A percentile compares a stretch with the other conserved stretches of the same genome.
Conservation (phyloP, 352 stramenopile genomes). For the Halophytophthora batemanensis region DNA sequence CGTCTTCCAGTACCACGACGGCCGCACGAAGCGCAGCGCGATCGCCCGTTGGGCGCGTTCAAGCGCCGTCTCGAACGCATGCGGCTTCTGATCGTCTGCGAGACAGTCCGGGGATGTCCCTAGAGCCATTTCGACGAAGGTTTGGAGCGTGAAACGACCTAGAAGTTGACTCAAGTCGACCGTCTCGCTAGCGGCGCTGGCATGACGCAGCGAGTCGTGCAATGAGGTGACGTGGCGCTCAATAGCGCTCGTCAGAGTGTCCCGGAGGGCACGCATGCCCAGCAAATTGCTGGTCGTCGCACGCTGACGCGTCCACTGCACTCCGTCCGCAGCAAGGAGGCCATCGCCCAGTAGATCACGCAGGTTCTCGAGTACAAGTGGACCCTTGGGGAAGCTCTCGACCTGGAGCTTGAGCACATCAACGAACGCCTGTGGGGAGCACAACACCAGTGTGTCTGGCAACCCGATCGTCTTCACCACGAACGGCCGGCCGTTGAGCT, state of each 20-base stretch:
- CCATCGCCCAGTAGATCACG: slow-evolving; percentile 42
- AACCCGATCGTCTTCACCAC: too few species aligned
- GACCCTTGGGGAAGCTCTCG: slow-evolving; percentile 64
- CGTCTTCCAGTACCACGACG: slow-evolving; percentile 46
- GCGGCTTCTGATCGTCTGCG: slow-evolving; percentile 30
- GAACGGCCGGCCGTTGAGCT: too few species aligned
- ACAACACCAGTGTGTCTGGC: too few species aligned
- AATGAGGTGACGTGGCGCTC: slow-evolving; percentile 30
- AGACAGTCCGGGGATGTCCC: slow-evolving; percentile 42
- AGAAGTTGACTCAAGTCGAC: slow-evolving; percentile 42
- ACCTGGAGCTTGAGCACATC: slow-evolving; percentile 68
- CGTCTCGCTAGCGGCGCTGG: slow-evolving; percentile 5
- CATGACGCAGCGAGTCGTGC: slow-evolving; percentile 24
- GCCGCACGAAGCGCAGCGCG: slow-evolving; percentile 27
- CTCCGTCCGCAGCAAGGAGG: slow-evolving; percentile 48
- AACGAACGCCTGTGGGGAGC: slow-evolving; percentile 38
- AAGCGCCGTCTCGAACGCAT: slow-evolving; percentile 51
- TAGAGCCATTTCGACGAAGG: slow-evolving; percentile 56
- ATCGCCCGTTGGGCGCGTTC: slow-evolving; percentile 34
- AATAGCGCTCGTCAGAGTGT: slow-evolving; percentile 45
- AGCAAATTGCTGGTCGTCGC: slow-evolving; percentile 52
- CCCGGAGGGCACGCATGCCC: slow-evolving; percentile 32
- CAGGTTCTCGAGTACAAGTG: slow-evolving; percentile 28
- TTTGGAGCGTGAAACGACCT: slow-evolving; percentile 46
- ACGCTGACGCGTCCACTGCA: slow-evolving; percentile 49